Evolutionary conservation across 768 basidiomycete genomes (phyloP).

Genomic region (Epithele typhae): DNA sequence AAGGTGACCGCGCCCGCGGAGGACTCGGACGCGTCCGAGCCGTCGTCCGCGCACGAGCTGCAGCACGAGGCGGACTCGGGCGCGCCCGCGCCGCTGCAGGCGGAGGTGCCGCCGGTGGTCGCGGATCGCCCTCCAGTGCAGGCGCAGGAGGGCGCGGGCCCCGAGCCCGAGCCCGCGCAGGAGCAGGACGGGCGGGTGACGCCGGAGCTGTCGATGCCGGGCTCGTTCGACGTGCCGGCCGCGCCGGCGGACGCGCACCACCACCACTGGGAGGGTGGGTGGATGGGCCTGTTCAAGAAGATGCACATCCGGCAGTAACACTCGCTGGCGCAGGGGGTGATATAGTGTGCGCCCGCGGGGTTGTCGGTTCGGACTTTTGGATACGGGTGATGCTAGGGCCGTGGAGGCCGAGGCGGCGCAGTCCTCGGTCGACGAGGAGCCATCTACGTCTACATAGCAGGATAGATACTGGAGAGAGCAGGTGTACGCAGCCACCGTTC

Average conservation of each 20-base stretch:
- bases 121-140: background rate
- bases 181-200: constrained; percentile 6
- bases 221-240: constrained; percentile 38
- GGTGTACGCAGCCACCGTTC: no score
- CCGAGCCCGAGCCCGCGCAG: background rate
- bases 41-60: constrained; percentile 18
- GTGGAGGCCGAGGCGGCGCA: no score
- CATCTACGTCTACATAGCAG: no score
- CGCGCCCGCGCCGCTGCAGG: constrained; percentile 20
- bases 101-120: constrained; percentile 16
- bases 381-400: no score
- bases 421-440: no score
- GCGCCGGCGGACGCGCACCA: constrained; percentile 3
- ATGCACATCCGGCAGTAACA: constrained; percentile 15
- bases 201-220: constrained; percentile 41
- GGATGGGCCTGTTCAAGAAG: constrained; percentile 14
- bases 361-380: no score
- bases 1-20: constrained; percentile 33
- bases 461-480: no score
- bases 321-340: background rate
- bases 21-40: constrained; percentile 8
- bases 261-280: constrained; percentile 13
- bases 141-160: background rate
- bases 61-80: constrained; percentile 19
- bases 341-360: no score